Base-by-base conservation (phyloP, 2,329 filamentous ascomycete genomes). In the Madurella mycetomatis region DNA sequence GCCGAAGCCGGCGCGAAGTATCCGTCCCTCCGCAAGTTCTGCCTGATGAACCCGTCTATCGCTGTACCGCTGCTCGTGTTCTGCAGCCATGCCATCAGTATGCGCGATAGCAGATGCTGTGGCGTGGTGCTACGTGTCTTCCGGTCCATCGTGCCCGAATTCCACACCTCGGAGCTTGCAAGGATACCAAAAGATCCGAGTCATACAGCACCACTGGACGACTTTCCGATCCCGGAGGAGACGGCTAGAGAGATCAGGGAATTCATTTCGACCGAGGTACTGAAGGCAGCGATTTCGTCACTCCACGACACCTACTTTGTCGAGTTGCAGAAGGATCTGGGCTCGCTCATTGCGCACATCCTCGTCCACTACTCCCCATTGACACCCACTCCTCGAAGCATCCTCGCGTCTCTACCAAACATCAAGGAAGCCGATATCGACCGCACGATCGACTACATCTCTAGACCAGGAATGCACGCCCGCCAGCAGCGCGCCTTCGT, bases 271-370 rank as follows among this genome's bases (percentile, higher is more conserved):
- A 84, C 85, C 5, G 88, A 96, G 61, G 90, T 97, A 2, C 81
- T 99, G 47, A 90, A 92, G 73, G 90, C 91, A 0, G 92, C 88
- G 65, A 89, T 96, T 67, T 89, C 86, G 1, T 95, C 89, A 1
- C 83, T 99, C 48, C 89, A 97, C 71, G 94, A 99, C 62, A 86
- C 90, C 0, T 96, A 97, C 70, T 99, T 97, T 70, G 92, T 96
- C 34, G 94, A 99, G 62, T 83, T 95, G 58, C 94, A 99, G 66
- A 92, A 92, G 67, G 92, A 99, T 49, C 79, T 99, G 18, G 92
- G 91, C 0, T 82, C 85, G 18, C 78, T 97, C 39, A 96, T 99
- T 58, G 92, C 92, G 0, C 82, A 86, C 4, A 94, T 97, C 57
- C 78, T 96, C 63, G 80, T 87, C 9, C 81, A 88, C 57, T 96